Base-by-base conservation (phyloP, 2,329 filamentous ascomycete genomes). In the Exophiala sp. region DNA sequence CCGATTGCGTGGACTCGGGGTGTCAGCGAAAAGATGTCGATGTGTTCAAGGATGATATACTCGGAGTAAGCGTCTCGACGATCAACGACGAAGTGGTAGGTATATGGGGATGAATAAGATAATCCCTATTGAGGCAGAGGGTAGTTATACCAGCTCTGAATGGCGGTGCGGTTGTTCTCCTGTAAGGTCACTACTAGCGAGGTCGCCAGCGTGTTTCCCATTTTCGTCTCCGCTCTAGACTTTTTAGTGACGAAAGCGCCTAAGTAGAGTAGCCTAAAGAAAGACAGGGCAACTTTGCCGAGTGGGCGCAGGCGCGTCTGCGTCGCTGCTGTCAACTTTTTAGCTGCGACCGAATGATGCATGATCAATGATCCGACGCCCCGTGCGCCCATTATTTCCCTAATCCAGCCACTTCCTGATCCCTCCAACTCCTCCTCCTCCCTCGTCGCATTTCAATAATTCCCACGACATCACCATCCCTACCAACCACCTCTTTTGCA, bases 401-500 rank as follows among this genome's bases (percentile, higher is more conserved):
- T 33, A 38, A 24, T 18, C 47, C 47, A 42, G 24, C 24, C 47
- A 32, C 47, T 41, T 39, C 20, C 47, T 39, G 34, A 32, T 39
- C 39, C 20, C 47, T 39, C 32, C 36, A 12, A 24, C 47, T 32
- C 47, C 8, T 41, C 36, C 12, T 36, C 39, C 11, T 7, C 24
- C 8, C 16, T 43, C 47, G 33, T 34, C 9, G 12, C 11, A 34
- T 18, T 39, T 10, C n/a, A 39, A 18, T 39, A 39, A 39, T 18
- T 39, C 16, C 36, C 36, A 39, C 36, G 24, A 29, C 24, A 29
- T 29, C 24, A 29, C 24, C 7, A 39, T 18, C 10, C 36, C 2
- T 24, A 50, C 47, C 50, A 52, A 52, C 50, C 50, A 52, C 50
- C 50, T 52, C 42, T 45, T 52, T 52, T 41, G 36, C 14, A 14